Percentiles rank a stretch among this genome's conserved stretches.
Evolutionary conservation across 495 filamentous ascomycete species (phyloP).

Genomic region (Xylaria cubensis): DNA sequence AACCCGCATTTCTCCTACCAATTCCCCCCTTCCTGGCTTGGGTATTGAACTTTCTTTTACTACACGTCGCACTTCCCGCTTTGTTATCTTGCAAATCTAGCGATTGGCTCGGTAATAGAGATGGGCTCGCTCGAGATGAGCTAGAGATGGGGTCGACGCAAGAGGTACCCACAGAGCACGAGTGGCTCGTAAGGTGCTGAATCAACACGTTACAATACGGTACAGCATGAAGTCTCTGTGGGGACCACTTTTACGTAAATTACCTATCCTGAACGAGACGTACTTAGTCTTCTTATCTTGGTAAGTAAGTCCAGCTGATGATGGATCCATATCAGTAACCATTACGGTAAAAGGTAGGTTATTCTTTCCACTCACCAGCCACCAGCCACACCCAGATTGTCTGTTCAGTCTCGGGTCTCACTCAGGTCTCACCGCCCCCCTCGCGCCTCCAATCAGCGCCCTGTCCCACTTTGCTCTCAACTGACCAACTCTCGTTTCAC

Average conservation of each 20-base stretch:
- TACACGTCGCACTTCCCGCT: conserved; percentile 9
- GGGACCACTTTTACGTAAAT: conserved; percentile 7
- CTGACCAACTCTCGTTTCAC: neutral
- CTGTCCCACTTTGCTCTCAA: neutral
- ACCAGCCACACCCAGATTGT: neutral
- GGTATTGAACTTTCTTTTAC: neutral
- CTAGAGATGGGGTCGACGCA: conserved; percentile 10
- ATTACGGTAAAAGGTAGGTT: neutral
- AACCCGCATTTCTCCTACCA: conserved; percentile 7
- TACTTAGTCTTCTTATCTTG: conserved; percentile 13
- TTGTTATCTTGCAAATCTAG: neutral
- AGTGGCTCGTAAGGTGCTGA: conserved; percentile 16
- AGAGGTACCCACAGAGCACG: conserved; percentile 21
- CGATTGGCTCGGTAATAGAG: conserved; percentile 23
- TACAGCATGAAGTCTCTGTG: conserved; percentile 1
- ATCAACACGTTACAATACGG: neutral
- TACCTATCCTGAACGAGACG: conserved; percentile 2
- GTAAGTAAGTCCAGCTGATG: neutral
- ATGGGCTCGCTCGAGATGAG: conserved; percentile 3
- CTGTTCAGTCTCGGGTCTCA: no score
- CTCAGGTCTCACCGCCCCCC: conserved; percentile 25
- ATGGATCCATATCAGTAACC: conserved; percentile 4
- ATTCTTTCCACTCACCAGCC: neutral
- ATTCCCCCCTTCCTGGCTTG: neutral
- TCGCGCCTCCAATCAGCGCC: conserved; percentile 18